Evolutionary conservation across 768 basidiomycete genomes (phyloP), one percentile per base, ranked within the genome.

Genomic region (Suillus paluster): DNA sequence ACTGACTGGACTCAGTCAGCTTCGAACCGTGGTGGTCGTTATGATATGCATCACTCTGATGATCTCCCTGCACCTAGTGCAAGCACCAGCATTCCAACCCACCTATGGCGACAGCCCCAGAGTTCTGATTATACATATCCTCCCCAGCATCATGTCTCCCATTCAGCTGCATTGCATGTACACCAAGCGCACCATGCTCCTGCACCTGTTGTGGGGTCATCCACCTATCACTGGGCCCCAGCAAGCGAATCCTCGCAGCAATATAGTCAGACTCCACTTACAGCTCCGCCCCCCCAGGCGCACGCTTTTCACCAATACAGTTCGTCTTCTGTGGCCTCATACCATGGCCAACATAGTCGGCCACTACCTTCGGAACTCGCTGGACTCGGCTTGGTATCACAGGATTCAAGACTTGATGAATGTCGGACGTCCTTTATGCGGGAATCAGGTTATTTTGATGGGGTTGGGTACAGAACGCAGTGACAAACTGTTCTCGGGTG

Each of bases 401-500:
- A 84, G 25, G 82, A 82, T 62, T 84, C 84, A 45, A 75, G 83
- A 41, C 67, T 87, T 42, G 84, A 85, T 56, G 83, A 84, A 67
- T 75, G 84, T 25, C 88, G 86, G 86, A 81, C 81, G 59, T 82
- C 81, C 33, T 87, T 88, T 67, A 84, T 88, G 84, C 81, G 83
- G 25, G 82, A 86, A 59, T 83, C 82, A 9, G 83, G 85, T 3
- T 76, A 79, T 63, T 70, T 82, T 36, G 79, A 78, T 62, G 73
- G 71, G 15, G 74, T 73, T 38, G 73, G 71, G 7, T 74, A 69
- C 55, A 66, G 74, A 27, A 23, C 48, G 55, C 69, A 71, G 45
- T 75, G 44, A 66, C 19, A 14, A 5, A 7, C 9, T 36, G 6
- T 55, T 9, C 23, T n/a, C 3, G 33, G 9, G 27, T 25, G 15